phyloP scores from a whole-genome alignment of 495 filamentous ascomycete genomes.

The Penicillium antarcticum region DNA sequence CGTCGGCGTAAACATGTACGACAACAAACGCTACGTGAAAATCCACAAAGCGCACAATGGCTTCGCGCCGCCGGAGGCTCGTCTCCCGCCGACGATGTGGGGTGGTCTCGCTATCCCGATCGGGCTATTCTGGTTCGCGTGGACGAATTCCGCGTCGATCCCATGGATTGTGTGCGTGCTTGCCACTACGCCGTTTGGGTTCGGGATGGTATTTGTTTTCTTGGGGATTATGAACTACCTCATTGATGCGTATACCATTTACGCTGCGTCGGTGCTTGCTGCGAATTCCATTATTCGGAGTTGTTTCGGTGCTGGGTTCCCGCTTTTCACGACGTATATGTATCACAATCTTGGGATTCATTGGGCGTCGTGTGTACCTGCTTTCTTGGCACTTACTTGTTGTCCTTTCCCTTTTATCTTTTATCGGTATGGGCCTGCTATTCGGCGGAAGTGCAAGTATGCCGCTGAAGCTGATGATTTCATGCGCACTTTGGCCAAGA shows the following conservation, averaged over 20 bases:
- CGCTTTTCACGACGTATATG: conserved; percentile 69
- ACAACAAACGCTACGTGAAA: conserved; percentile 35
- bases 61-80: conserved; percentile 36
- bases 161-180: conserved; percentile 62
- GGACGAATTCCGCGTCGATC: conserved; percentile 57
- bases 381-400: conserved; percentile 63
- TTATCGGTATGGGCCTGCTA: conserved; percentile 58
- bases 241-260: conserved; percentile 69
- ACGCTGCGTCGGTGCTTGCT: conserved; percentile 67
- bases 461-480: conserved; percentile 55
- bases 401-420: conserved; percentile 69
- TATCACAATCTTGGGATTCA: conserved; percentile 65
- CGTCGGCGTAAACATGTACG: conserved; percentile 32
- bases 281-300: conserved; percentile 63
- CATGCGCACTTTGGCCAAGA: conserved; percentile 16
- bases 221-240: conserved; percentile 66
- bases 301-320: conserved; percentile 66
- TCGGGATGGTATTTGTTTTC: conserved; percentile 66
- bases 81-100: conserved; percentile 31
- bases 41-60: conserved; percentile 16
- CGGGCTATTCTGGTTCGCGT: conserved; percentile 56
- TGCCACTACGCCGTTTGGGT: conserved; percentile 59
- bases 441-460: conserved; percentile 64
- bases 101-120: conserved; percentile 32
- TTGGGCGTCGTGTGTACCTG: conserved; percentile 69